Conservation (phyloP, 176 grass and related monocot genomes). For the Chloris gayana region DNA sequence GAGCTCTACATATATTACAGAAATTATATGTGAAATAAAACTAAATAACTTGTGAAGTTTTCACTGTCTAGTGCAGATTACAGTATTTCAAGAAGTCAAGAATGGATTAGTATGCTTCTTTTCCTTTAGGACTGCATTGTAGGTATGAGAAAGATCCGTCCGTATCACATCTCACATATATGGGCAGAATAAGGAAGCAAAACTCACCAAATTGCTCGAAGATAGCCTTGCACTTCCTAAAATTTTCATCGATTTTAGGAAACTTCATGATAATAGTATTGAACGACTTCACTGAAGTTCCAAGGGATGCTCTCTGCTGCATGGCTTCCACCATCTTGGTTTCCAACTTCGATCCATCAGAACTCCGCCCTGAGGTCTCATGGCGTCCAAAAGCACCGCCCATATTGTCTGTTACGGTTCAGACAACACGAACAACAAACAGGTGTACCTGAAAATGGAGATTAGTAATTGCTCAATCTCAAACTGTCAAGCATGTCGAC, state of each 20-base stretch:
- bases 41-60: not conserved
- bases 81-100: not conserved
- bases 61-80: not conserved
- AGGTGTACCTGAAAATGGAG: not conserved
- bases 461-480: not conserved
- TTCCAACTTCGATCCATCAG: slow-evolving; percentile 65
- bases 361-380: slow-evolving; percentile 31
- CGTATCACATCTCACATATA: not conserved
- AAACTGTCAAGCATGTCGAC: not conserved
- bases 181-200: not conserved
- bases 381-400: slow-evolving; percentile 67
- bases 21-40: not conserved
- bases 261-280: slow-evolving; percentile 89
- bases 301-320: slow-evolving; percentile 60
- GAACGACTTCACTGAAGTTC: slow-evolving; percentile 77
- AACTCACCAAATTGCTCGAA: slow-evolving; percentile 92
- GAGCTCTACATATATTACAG: not conserved
- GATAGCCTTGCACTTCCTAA: slow-evolving; percentile 89
- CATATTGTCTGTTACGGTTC: slow-evolving; percentile 48
- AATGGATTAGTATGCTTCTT: not conserved
- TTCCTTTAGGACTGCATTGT: not conserved
- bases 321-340: slow-evolving; percentile 88
- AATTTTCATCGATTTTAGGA: slow-evolving; percentile 78
- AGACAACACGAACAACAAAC: not conserved
- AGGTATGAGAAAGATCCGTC: not conserved